Base-by-base conservation (phyloP, 164 flowering plant genomes). In the Brasenia schreberi region DNA sequence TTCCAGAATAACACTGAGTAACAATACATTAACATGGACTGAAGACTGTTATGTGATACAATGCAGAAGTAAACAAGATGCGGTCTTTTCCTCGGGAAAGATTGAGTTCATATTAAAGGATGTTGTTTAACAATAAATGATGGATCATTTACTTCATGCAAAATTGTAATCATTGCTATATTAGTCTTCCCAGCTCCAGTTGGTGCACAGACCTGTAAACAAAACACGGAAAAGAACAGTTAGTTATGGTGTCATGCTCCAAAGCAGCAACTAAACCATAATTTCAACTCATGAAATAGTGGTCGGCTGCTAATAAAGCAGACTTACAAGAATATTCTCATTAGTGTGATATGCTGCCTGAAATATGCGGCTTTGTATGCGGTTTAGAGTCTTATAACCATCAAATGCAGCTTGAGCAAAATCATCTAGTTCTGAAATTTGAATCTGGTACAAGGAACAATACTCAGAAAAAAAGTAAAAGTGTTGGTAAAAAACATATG, bases 151-250 rank as follows among this genome's bases (percentile, higher is more conserved):
- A 91, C 99, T 96, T 94, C 99, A 71, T 94, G 97, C 23, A 94
- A 75, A 77, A 94, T 70, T 43, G 99, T 78, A 68, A 94, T 84
- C 99, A 91, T 94, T 43, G 99, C 99, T 64, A 91, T 94, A 74
- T 94, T 94, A 68, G 99, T 94, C 80, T 94, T 94, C 2, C 99
- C 99, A 75, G 99, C 99, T 66, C 99, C 99, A 18, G 99, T 94
- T 44, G 99, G 99, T 43, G 99, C 99, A 85, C 99, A 94, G 73
- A 94, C 99, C 99, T 94, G 82, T 65, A 78, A 70, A 52, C 43
- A 73, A 39, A 66, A 64, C 7, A 9, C 23, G n/a, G n/a, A 60
- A 9, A 60, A 60, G 6, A 7, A 9, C n/a, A 19, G 63, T n/a
- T 7, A 19, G 63, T n/a, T 7, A 18, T 2, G 6, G 63, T n/a